These are phyloP conservation scores for Ampelomyces quisqualis DNA, from an alignment of 2,329 filamentous ascomycete genomes.

Conservation along the genomic window DNA sequence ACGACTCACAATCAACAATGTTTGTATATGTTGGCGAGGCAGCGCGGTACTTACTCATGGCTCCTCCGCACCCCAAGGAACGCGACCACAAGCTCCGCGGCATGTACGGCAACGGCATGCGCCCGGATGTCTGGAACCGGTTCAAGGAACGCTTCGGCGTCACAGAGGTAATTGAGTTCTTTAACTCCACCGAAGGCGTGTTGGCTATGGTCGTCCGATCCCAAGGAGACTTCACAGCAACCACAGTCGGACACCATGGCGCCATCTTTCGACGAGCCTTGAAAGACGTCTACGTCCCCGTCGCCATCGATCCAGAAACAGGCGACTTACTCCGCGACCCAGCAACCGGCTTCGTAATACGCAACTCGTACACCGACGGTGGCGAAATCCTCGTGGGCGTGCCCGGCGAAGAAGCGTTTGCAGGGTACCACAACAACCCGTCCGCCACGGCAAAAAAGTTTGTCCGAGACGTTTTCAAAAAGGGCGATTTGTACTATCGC, in stretches of 20 bases:
- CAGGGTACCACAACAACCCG: slow-evolving; percentile 67
- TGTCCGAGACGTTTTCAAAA: slow-evolving; percentile 46
- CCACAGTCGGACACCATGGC: slow-evolving; percentile 70
- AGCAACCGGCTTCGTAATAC: slow-evolving; percentile 64
- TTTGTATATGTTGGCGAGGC: slow-evolving; percentile 79
- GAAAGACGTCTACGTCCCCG: slow-evolving; percentile 61
- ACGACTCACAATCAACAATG: slow-evolving; percentile 64
- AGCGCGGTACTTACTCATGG: slow-evolving; percentile 68
- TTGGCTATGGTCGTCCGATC: slow-evolving; percentile 56
- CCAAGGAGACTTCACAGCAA: slow-evolving; percentile 57
- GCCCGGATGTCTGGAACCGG: slow-evolving; percentile 65
- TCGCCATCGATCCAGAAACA: slow-evolving; percentile 66
- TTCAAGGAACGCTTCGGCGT: slow-evolving; percentile 65
- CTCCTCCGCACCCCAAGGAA: slow-evolving; percentile 62
- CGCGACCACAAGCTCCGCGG: slow-evolving; percentile 57
- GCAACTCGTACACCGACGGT: slow-evolving; percentile 63
- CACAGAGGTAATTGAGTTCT: slow-evolving; percentile 68
- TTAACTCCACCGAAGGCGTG: slow-evolving; percentile 72
- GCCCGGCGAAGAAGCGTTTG: slow-evolving; percentile 49
- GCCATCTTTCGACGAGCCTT: slow-evolving; percentile 56
- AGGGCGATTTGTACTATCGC: slow-evolving; percentile 50
- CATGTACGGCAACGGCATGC: slow-evolving; percentile 66
- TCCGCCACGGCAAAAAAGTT: slow-evolving; percentile 62
- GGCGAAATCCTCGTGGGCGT: slow-evolving; percentile 72
- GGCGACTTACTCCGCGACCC: slow-evolving; percentile 65